Evolutionary conservation across 768 basidiomycete genomes (phyloP).

Genomic region (Termitomyces eurrhizus): DNA sequence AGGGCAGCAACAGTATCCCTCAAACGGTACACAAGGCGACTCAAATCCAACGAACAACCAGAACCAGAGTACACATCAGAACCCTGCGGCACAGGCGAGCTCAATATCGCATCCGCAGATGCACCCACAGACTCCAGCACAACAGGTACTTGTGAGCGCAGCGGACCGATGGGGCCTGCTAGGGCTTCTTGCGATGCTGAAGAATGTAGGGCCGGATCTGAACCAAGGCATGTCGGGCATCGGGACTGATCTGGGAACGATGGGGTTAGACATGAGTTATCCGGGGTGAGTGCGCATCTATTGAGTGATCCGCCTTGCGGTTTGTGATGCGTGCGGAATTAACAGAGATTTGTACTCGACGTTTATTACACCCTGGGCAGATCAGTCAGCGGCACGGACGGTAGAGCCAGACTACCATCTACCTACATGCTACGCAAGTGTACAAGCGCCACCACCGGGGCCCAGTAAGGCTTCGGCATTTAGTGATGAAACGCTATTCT

Average conservation of each 20-base stretch:
- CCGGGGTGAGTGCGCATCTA: slow-evolving; percentile 57
- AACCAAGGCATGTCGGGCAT: slow-evolving; percentile 81
- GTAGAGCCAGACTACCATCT: slow-evolving; percentile 93
- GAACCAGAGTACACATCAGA: slow-evolving; percentile 28
- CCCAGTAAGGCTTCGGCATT: slow-evolving; percentile 79
- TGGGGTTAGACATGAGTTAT: slow-evolving; percentile 87
- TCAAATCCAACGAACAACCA: slow-evolving; percentile 29
- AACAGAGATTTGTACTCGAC: slow-evolving; percentile 81
- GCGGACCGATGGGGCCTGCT: slow-evolving; percentile 95
- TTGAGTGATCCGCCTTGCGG: neutral
- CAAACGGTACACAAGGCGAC: slow-evolving; percentile 33
- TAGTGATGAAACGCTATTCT: slow-evolving; percentile 95
- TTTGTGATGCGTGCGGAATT: slow-evolving; percentile 11
- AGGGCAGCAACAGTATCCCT: slow-evolving; percentile 29
- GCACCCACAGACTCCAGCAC: slow-evolving; percentile 84
- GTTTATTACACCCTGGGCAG: slow-evolving; percentile 96
- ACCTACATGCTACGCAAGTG: slow-evolving; percentile 85
- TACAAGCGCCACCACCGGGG: slow-evolving; percentile 82
- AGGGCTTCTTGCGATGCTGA: slow-evolving; percentile 82
- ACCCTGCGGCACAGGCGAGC: slow-evolving; percentile 26
- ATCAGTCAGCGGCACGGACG: slow-evolving; percentile 77
- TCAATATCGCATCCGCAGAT: slow-evolving; percentile 37
- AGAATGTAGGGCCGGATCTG: slow-evolving; percentile 68
- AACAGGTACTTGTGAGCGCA: slow-evolving; percentile 88
- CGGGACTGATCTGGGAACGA: slow-evolving; percentile 87